phyloP scores from a whole-genome alignment of 1,139 yeast genomes.

The Groenewaldozyma sp. region DNA sequence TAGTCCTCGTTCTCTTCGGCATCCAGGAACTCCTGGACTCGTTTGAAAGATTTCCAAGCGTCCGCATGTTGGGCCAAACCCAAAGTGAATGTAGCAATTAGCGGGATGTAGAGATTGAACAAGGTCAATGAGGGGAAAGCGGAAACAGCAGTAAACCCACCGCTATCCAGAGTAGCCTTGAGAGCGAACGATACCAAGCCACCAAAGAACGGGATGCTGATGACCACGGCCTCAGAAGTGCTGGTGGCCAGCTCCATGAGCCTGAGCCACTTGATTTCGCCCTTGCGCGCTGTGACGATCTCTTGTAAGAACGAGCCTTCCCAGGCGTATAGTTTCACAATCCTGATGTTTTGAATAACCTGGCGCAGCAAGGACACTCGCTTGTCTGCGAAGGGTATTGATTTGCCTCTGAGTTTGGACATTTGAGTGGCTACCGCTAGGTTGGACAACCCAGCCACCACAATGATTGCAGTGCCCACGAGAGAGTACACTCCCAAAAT shows the following conservation, averaged over 20 bases:
- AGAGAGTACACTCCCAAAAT: constrained; percentile 60
- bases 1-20: constrained; percentile 28
- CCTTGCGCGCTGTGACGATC: constrained; percentile 37
- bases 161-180: constrained; percentile 44
- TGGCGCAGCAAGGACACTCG: constrained; percentile 53
- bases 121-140: constrained; percentile 68
- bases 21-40: constrained; percentile 45
- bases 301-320: constrained; percentile 44
- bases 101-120: constrained; percentile 60
- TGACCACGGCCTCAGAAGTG: constrained; percentile 46
- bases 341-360: constrained; percentile 48
- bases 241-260: constrained; percentile 31
- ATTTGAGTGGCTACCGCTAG: constrained; percentile 30
- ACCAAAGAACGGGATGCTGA: constrained; percentile 52
- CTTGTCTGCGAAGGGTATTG: constrained; percentile 44
- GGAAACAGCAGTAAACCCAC: constrained; percentile 45
- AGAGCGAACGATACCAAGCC: constrained; percentile 64
- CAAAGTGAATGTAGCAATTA: constrained; percentile 50
- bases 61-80: constrained; percentile 51
- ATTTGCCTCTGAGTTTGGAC: constrained; percentile 36
- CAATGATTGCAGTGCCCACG: constrained; percentile 40
- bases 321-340: constrained; percentile 64
- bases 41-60: constrained; percentile 48
- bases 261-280: constrained; percentile 31
- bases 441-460: constrained; percentile 26